A percentile compares a stretch with the other conserved stretches of the same genome.
phyloP scores from a whole-genome alignment of 495 filamentous ascomycete genomes.

The Daldinia loculata region DNA sequence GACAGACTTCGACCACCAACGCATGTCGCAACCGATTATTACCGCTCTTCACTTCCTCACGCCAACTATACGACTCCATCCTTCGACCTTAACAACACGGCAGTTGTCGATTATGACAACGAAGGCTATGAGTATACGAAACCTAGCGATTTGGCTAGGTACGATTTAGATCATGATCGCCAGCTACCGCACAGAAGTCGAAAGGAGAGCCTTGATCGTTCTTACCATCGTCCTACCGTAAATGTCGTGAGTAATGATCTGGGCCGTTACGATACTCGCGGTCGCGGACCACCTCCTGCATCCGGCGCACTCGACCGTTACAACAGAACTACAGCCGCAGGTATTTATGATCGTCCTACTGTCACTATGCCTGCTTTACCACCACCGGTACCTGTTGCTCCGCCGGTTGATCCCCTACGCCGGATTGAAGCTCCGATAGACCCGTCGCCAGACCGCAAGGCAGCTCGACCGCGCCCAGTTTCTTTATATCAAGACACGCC shows the following conservation, averaged over 20 bases:
- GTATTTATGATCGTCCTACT: slow-evolving; percentile 55
- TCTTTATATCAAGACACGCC: slow-evolving; percentile 58
- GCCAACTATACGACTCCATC: slow-evolving; percentile 44
- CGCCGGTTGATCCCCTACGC: slow-evolving; percentile 45
- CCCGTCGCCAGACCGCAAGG: slow-evolving; percentile 46
- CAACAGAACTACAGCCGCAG: slow-evolving; percentile 48
- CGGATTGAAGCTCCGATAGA: slow-evolving; percentile 49
- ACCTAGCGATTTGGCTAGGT: slow-evolving; percentile 71
- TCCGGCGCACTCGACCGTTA: slow-evolving; percentile 70
- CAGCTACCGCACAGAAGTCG: slow-evolving; percentile 55
- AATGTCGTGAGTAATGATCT: slow-evolving; percentile 65
- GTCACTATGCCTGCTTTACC: slow-evolving; percentile 56
- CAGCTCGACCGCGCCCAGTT: slow-evolving; percentile 50
- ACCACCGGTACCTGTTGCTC: slow-evolving; percentile 48
- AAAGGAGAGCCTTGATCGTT: slow-evolving; percentile 59
- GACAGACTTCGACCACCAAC: slow-evolving; percentile 46
- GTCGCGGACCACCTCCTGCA: slow-evolving; percentile 66
- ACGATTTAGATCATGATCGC: slow-evolving; percentile 64
- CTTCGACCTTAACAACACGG: slow-evolving; percentile 44
- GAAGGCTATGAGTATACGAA: slow-evolving; percentile 78
- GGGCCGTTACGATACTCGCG: slow-evolving; percentile 56
- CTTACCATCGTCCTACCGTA: slow-evolving; percentile 71
- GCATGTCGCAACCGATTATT: slow-evolving; percentile 48
- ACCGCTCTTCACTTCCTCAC: slow-evolving; percentile 49
- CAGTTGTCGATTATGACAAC: slow-evolving; percentile 68